These are phyloP conservation scores for Firmiana major DNA, from an alignment of 345 rosid species.

Conservation along the genomic window DNA sequence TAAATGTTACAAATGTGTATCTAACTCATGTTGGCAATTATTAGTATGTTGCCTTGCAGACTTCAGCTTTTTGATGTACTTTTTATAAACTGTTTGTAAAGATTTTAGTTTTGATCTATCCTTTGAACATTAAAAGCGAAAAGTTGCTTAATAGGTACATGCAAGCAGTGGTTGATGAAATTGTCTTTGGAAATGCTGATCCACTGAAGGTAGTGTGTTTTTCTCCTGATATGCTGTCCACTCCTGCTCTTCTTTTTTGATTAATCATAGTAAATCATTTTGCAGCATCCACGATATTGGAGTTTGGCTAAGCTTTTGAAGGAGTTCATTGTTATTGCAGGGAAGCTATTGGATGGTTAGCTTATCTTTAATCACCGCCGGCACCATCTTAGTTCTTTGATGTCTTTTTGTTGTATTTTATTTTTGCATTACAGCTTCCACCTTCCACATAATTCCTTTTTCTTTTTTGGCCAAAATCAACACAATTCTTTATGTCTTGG, in stretches of 20 bases:
- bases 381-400: slow-evolving; percentile 1
- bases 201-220: slow-evolving; percentile 34
- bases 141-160: slow-evolving; percentile 56
- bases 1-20: slow-evolving; percentile 12
- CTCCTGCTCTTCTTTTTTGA: slow-evolving; percentile 12
- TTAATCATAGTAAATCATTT: slow-evolving; percentile 23
- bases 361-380: not conserved
- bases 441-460: not conserved
- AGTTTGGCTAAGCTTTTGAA: slow-evolving; percentile 60
- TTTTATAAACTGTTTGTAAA: not conserved
- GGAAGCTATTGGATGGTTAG: slow-evolving; percentile 68
- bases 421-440: not conserved
- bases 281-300: slow-evolving; percentile 85
- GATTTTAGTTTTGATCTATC: slow-evolving; percentile 23
- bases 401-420: not conserved
- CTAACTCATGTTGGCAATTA: slow-evolving; percentile 13
- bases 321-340: slow-evolving; percentile 57
- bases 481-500: slow-evolving; percentile 15
- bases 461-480: not conserved
- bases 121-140: slow-evolving; percentile 9
- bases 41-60: slow-evolving; percentile 18
- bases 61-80: not conserved
- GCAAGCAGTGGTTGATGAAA: slow-evolving; percentile 95
- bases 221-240: slow-evolving; percentile 10
- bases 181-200: slow-evolving; percentile 59